These are phyloP conservation scores for Colletotrichum siamense DNA, from an alignment of 2,329 filamentous ascomycete species.

Conservation along the genomic window DNA sequence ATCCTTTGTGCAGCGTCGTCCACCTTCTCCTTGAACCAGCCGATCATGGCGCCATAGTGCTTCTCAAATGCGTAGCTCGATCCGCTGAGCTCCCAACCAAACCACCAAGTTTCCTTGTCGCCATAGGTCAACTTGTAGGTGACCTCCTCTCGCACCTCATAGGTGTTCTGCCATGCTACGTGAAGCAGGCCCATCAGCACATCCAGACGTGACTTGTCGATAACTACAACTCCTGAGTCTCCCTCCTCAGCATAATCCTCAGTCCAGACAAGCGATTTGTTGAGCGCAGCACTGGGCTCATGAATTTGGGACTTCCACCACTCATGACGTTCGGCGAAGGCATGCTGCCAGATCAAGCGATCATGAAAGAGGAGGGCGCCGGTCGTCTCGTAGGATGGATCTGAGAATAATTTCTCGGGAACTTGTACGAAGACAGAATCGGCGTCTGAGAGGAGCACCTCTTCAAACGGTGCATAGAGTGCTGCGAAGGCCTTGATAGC, in stretches of 20 bases:
- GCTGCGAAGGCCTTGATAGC: slow-evolving; percentile 46
- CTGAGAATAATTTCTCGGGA: slow-evolving; percentile 34
- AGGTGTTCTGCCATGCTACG: slow-evolving; percentile 48
- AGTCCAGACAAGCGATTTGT: slow-evolving; percentile 41
- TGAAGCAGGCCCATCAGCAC: slow-evolving; percentile 43
- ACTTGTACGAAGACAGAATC: slow-evolving; percentile 43
- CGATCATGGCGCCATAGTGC: slow-evolving; percentile 46
- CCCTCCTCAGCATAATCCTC: slow-evolving; percentile 45
- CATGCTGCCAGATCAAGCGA: slow-evolving; percentile 40
- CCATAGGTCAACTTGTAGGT: slow-evolving; percentile 47
- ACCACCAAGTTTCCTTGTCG: slow-evolving; percentile 52
- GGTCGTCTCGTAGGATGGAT: slow-evolving; percentile 32
- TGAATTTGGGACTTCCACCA: slow-evolving; percentile 45
- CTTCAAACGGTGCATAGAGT: slow-evolving; percentile 36
- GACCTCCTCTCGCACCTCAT: slow-evolving; percentile 39
- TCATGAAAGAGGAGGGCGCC: slow-evolving; percentile 46
- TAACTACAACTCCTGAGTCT: slow-evolving; percentile 45
- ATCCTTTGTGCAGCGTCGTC: slow-evolving; percentile 24
- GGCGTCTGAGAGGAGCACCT: slow-evolving; percentile 43
- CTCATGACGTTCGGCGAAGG: slow-evolving; percentile 36
- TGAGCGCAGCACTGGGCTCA: slow-evolving; percentile 33
- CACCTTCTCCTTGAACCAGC: slow-evolving; percentile 29
- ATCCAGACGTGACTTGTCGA: slow-evolving; percentile 42
- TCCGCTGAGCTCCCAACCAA: slow-evolving; percentile 45
- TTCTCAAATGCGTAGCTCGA: slow-evolving; percentile 42